phyloP scores from a whole-genome alignment of 768 basidiomycete genomes.

The Cystofilobasidium macerans region DNA sequence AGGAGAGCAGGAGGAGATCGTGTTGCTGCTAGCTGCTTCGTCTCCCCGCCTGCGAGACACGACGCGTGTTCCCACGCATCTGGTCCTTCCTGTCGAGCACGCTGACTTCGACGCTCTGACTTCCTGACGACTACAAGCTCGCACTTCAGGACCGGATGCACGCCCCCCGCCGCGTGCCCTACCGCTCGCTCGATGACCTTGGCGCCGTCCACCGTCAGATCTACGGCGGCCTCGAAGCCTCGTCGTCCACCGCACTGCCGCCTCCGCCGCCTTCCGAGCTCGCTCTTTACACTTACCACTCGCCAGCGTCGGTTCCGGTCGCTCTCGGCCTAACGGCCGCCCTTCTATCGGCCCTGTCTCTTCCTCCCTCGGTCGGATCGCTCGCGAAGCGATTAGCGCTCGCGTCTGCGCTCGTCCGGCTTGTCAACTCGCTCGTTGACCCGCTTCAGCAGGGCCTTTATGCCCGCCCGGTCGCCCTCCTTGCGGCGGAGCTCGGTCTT shows the following conservation, averaged over 20 bases:
- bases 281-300: background rate
- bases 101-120: no score
- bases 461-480: conserved; percentile 78
- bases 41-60: no score
- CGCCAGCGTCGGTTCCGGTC: conserved; percentile 32
- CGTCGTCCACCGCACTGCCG: background rate
- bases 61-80: no score
- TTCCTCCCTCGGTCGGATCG: conserved; percentile 40
- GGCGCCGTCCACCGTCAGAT: background rate
- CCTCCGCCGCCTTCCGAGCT: background rate
- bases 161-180: background rate
- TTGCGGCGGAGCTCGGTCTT: conserved; percentile 73
- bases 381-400: conserved; percentile 53
- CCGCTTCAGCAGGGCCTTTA: conserved; percentile 80
- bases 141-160: no score
- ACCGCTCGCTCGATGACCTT: background rate
- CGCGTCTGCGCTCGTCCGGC: conserved; percentile 66
- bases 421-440: conserved; percentile 92
- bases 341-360: conserved; percentile 33
- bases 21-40: no score
- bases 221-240: background rate
- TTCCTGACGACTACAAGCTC: no score
- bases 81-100: no score
- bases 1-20: no score
- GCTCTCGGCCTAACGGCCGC: conserved; percentile 35